Conservation (phyloP, 106 monocot genomes). For the Iris macrosiphon region DNA sequence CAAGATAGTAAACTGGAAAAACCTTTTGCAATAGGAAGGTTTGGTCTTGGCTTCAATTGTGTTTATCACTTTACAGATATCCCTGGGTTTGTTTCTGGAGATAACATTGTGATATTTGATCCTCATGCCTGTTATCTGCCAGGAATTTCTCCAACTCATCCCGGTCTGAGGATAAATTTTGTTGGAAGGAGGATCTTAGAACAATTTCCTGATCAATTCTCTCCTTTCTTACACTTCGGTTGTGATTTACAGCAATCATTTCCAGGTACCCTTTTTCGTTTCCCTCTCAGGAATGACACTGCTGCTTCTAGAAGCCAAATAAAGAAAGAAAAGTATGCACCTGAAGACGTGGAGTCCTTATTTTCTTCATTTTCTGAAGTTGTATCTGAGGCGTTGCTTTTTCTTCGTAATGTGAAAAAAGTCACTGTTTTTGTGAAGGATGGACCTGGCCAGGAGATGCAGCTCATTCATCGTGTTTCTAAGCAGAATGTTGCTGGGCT, state of each 20-base stretch:
- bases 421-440: constrained; percentile 76
- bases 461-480: constrained; percentile 67
- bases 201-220: constrained; percentile 98
- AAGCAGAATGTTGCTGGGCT: constrained; percentile 36
- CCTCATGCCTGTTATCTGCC: constrained; percentile 94
- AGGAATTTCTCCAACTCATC: constrained; percentile 94
- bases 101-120: constrained; percentile 98
- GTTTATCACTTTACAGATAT: constrained; percentile 99
- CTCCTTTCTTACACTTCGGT: constrained; percentile 95
- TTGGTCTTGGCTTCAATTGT: constrained; percentile 98
- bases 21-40: constrained; percentile 91
- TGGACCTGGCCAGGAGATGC: constrained; percentile 54
- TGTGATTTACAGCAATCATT: constrained; percentile 80
- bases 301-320: constrained; percentile 93
- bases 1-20: constrained; percentile 98
- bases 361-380: constrained; percentile 80
- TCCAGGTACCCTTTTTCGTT: constrained; percentile 95
- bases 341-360: constrained; percentile 79
- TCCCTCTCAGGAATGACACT: constrained; percentile 79
- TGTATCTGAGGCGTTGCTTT: constrained; percentile 73
- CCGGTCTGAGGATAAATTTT: constrained; percentile 89
- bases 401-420: constrained; percentile 70
- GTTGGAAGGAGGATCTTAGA: constrained; percentile 78
- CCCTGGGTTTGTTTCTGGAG: constrained; percentile 95
- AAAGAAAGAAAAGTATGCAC: constrained; percentile 89